phyloP scores from a whole-genome alignment of 495 filamentous ascomycete species.

The Cetradonia linearis region DNA sequence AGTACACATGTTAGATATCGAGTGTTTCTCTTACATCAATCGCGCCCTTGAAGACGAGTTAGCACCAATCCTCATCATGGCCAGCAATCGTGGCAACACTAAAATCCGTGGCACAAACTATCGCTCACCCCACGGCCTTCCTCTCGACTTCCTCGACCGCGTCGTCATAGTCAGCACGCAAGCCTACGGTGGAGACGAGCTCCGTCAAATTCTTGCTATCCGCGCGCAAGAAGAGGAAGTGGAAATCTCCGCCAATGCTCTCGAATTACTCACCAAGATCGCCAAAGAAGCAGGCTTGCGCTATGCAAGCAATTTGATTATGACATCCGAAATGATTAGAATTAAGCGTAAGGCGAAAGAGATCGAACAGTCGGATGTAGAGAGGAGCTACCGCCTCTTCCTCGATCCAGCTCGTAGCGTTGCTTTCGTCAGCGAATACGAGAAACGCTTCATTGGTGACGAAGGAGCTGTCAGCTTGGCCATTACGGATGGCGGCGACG shows the following conservation, averaged over 20 bases:
- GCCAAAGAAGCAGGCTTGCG: constrained; percentile 84
- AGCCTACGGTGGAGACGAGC: constrained; percentile 74
- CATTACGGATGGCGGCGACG: constrained; percentile 60
- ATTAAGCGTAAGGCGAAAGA: constrained; percentile 68
- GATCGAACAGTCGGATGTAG: constrained; percentile 78
- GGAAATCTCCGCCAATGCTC: constrained; percentile 75
- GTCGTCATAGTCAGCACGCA: constrained; percentile 95
- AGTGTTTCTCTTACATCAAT: constrained; percentile 98
- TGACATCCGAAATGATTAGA: constrained; percentile 72
- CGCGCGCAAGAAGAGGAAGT: constrained; percentile 93
- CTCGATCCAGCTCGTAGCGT: constrained; percentile 81
- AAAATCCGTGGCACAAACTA: constrained; percentile 88
- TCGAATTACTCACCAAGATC: constrained; percentile 88
- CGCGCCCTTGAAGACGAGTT: constrained; percentile 88
- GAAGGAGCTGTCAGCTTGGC: constrained; percentile 66
- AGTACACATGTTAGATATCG: constrained; percentile 98
- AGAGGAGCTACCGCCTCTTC: constrained; percentile 86
- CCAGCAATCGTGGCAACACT: constrained; percentile 92
- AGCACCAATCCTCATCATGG: constrained; percentile 98
- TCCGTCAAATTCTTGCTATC: constrained; percentile 80
- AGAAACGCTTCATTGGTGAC: constrained; percentile 86
- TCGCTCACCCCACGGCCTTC: constrained; percentile 81
- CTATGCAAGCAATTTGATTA: constrained; percentile 94
- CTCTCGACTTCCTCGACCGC: constrained; percentile 91
- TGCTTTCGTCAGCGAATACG: constrained; percentile 78